These are phyloP conservation scores for Tripterygium wilfordii DNA, from an alignment of 177 flowering plant species.

Conservation along the genomic window DNA sequence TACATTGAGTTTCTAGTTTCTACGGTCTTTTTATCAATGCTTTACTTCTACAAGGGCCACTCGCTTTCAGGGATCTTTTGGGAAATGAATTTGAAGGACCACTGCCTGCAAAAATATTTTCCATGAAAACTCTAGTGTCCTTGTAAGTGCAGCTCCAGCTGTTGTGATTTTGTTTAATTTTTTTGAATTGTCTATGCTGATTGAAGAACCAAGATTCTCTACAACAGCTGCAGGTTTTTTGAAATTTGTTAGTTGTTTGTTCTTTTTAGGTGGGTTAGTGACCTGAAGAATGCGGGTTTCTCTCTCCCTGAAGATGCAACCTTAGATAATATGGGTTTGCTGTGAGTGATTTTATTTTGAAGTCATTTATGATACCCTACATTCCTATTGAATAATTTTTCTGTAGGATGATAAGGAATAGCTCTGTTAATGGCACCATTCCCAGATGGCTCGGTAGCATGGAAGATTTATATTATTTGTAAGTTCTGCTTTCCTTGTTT, in stretches of 20 bases:
- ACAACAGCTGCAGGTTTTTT: not conserved
- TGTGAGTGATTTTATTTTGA: too few species aligned
- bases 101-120: not conserved
- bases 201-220: not conserved
- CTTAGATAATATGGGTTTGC: too few species aligned
- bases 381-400: too few species aligned
- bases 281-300: not conserved
- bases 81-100: not conserved
- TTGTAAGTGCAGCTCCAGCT: not conserved
- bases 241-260: not conserved
- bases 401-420: too few species aligned
- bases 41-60: not conserved
- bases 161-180: not conserved
- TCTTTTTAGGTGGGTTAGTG: slow-evolving; percentile 1
- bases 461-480: too few species aligned
- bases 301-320: not conserved
- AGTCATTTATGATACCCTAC: too few species aligned
- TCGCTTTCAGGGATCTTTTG: not conserved
- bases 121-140: not conserved
- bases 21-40: not conserved
- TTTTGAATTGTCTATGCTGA: too few species aligned
- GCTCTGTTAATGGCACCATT: too few species aligned
- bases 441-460: too few species aligned
- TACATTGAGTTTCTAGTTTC: not conserved
- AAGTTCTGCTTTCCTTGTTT: too few species aligned